phyloP scores from a whole-genome alignment of 2,329 filamentous ascomycete species.

The Akanthomyces uredinophilus region DNA sequence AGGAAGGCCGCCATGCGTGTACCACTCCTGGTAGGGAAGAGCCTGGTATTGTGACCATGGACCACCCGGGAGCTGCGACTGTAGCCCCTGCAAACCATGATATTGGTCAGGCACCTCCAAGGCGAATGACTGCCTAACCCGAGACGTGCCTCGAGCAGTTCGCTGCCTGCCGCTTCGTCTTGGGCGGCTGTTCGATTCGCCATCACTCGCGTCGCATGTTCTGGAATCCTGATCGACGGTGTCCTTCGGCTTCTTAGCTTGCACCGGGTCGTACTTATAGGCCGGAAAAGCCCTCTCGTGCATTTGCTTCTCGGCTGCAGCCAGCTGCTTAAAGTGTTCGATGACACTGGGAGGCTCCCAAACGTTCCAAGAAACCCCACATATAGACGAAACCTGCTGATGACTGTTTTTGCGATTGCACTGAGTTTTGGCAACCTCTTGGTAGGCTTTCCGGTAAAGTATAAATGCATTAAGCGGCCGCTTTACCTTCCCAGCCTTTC shows the following conservation, averaged over 20 bases:
- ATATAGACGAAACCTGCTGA: constrained; percentile 84
- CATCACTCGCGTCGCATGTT: constrained; percentile 41
- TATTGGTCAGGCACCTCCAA: neutral
- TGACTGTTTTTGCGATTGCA: constrained; percentile 88
- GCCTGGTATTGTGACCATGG: neutral
- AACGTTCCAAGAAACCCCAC: constrained; percentile 73
- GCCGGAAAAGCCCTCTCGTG: constrained; percentile 80
- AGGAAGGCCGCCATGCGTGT: neutral
- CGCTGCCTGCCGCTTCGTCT: constrained; percentile 1
- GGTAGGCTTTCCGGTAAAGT: constrained; percentile 90
- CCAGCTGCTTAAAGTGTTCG: constrained; percentile 71
- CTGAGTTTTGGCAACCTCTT: constrained; percentile 77
- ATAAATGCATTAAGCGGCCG: constrained; percentile 98
- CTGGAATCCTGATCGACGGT: constrained; percentile 33
- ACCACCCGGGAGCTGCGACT: neutral
- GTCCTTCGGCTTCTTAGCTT: constrained; percentile 46
- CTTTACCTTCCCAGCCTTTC: constrained; percentile 73
- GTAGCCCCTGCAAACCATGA: neutral
- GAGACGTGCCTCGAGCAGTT: constrained; percentile 2
- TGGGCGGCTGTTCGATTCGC: neutral
- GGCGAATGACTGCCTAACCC: neutral
- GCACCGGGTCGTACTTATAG: constrained; percentile 81
- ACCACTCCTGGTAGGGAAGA: neutral
- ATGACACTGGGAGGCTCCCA: constrained; percentile 70
- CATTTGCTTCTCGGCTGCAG: constrained; percentile 75